Conservation (phyloP, 371 early-diverging fungal species). For the Apophysomyces sp. region DNA sequence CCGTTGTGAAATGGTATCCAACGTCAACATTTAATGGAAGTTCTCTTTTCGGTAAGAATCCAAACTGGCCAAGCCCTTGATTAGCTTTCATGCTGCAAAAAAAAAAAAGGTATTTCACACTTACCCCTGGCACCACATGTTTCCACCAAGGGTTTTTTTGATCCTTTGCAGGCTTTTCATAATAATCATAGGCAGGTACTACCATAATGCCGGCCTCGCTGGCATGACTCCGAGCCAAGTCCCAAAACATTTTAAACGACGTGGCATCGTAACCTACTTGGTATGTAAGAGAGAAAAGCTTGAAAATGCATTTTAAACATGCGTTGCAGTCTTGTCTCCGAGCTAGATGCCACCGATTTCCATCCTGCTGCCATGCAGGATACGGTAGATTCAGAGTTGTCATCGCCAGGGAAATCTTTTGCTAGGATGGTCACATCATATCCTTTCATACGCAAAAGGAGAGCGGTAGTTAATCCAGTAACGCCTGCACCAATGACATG, state of each 20-base stretch:
- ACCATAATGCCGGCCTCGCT: slow-evolving; percentile 33
- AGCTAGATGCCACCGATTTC: slow-evolving; percentile 57
- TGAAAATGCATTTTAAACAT: neutral
- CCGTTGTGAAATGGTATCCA: slow-evolving; percentile 54
- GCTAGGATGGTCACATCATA: slow-evolving; percentile 61
- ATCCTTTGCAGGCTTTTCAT: slow-evolving; percentile 30
- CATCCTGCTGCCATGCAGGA: slow-evolving; percentile 75
- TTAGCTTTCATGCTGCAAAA: neutral
- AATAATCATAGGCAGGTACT: slow-evolving; percentile 33
- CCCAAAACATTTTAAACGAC: slow-evolving; percentile 31
- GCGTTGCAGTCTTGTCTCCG: slow-evolving; percentile 45
- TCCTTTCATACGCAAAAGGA: slow-evolving; percentile 46
- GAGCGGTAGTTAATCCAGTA: slow-evolving; percentile 62
- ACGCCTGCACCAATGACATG: slow-evolving; percentile 75
- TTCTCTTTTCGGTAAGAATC: slow-evolving; percentile 34
- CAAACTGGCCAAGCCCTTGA: slow-evolving; percentile 9
- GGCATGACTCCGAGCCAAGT: slow-evolving; percentile 24
- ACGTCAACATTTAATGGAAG: slow-evolving; percentile 21
- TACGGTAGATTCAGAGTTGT: slow-evolving; percentile 54
- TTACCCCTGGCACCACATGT: slow-evolving; percentile 48
- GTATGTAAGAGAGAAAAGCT: neutral
- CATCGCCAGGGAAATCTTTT: slow-evolving; percentile 55
- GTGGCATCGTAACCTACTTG: slow-evolving; percentile 26
- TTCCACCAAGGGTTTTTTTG: slow-evolving; percentile 55
- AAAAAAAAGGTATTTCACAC: neutral